phyloP scores from a whole-genome alignment of 2,329 filamentous ascomycete genomes.

The Sclerotinia trifoliorum region DNA sequence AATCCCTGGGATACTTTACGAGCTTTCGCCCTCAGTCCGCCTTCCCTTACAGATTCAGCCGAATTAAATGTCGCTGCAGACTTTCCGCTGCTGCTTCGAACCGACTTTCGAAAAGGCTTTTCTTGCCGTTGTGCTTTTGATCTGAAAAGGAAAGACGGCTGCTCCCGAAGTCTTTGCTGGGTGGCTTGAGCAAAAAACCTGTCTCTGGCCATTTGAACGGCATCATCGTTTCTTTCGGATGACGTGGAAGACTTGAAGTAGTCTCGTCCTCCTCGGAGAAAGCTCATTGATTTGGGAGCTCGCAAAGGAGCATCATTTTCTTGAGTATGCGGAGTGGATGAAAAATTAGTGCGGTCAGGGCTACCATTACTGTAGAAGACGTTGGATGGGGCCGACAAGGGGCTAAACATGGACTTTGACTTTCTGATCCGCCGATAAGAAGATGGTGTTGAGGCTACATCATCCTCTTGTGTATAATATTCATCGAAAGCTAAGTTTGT shows the following conservation, averaged over 20 bases:
- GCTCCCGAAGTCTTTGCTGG: constrained; percentile 43
- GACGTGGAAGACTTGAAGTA: constrained; percentile 28
- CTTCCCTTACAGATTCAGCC: constrained; percentile 35
- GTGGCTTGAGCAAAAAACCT: constrained; percentile 42
- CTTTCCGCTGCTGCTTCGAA: constrained; percentile 48
- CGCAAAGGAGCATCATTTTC: constrained; percentile 41
- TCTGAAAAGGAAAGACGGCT: constrained; percentile 48
- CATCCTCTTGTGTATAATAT: constrained; percentile 50
- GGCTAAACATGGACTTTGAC: constrained; percentile 54
- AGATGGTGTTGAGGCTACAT: constrained; percentile 48
- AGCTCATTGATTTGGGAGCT: constrained; percentile 56
- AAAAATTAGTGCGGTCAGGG: constrained; percentile 26
- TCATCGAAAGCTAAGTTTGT: constrained; percentile 44
- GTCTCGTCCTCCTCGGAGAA: constrained; percentile 44
- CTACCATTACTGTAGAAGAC: constrained; percentile 38
- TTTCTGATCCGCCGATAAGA: constrained; percentile 53
- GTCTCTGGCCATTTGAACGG: constrained; percentile 43
- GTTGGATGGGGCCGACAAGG: constrained; percentile 29
- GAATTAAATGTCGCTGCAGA: constrained; percentile 36
- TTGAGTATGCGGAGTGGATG: constrained; percentile 32
- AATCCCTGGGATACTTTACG: constrained; percentile 62
- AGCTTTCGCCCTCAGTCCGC: constrained; percentile 50
- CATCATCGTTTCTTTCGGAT: constrained; percentile 40
- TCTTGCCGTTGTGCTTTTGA: constrained; percentile 40
- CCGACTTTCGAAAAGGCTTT: constrained; percentile 49